These are phyloP conservation scores for Phytophthora palmivora DNA, from an alignment of 352 stramenopile species.

Conservation along the genomic window DNA sequence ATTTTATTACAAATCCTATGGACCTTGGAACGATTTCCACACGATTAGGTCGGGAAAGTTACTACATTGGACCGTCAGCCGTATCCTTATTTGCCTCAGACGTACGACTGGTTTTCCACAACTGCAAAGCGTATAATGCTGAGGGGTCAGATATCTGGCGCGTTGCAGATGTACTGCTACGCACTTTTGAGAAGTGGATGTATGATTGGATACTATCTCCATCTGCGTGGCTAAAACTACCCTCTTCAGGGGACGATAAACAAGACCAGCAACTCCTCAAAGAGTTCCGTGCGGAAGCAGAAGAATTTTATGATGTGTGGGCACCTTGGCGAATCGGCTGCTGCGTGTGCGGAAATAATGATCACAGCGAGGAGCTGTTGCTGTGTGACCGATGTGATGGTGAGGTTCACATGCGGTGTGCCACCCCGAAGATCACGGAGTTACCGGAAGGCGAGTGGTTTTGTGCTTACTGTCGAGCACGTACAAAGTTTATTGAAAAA, in stretches of 20 bases:
- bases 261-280: conserved; percentile 57
- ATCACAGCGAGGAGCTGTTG: conserved; percentile 80
- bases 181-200: conserved; percentile 88
- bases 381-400: conserved; percentile 89
- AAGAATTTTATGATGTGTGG: conserved; percentile 80
- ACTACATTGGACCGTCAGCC: conserved; percentile 80
- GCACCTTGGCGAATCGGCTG: conserved; percentile 81
- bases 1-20: conserved; percentile 89
- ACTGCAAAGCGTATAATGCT: conserved; percentile 89
- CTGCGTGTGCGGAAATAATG: conserved; percentile 75
- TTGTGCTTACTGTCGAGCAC: conserved; percentile 72
- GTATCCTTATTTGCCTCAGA: conserved; percentile 84
- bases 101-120: conserved; percentile 86
- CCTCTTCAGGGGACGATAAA: conserved; percentile 49
- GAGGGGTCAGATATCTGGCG: conserved; percentile 84
- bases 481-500: conserved; percentile 59
- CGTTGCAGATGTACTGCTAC: conserved; percentile 71
- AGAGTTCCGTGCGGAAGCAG: conserved; percentile 68
- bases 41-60: conserved; percentile 76
- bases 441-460: conserved; percentile 86
- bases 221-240: conserved; percentile 81
- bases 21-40: conserved; percentile 85
- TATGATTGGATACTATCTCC: conserved; percentile 88
- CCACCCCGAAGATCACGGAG: conserved; percentile 70
- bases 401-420: conserved; percentile 89